Evolutionary conservation across 257 asterid species (phyloP).

Genomic region (Capsicum rhomboideum): DNA sequence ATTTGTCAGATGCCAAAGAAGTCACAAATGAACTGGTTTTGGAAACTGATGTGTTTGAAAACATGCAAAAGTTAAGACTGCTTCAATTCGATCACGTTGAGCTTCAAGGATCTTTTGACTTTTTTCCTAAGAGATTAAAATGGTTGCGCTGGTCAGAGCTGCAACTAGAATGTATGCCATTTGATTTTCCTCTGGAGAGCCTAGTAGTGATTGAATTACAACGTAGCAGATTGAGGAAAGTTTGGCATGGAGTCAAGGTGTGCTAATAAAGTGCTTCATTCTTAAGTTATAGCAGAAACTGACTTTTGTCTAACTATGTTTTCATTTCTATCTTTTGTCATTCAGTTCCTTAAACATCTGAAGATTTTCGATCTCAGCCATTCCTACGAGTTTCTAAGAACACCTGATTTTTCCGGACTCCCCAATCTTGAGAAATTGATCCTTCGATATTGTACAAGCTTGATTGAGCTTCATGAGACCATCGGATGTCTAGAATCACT

Average conservation of each 20-base stretch:
- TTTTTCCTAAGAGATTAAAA: constrained; percentile 12
- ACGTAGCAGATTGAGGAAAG: constrained; percentile 7
- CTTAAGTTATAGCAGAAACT: not conserved
- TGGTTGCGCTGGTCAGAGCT: constrained; percentile 9
- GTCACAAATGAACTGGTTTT: not conserved
- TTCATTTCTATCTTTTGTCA: not conserved
- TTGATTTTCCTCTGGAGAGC: constrained; percentile 11
- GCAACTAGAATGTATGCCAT: constrained; percentile 2
- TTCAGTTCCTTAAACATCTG: constrained; percentile 6
- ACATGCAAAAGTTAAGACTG: constrained; percentile 11
- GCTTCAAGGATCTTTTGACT: constrained; percentile 7
- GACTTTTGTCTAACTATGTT: not conserved
- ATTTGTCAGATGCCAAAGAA: constrained; percentile 1
- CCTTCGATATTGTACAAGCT: constrained; percentile 9
- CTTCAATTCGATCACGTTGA: constrained; percentile 6
- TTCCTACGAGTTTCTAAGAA: not conserved
- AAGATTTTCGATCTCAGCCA: constrained; percentile 15
- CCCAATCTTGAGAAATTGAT: constrained; percentile 9
- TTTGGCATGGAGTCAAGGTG: constrained; percentile 16
- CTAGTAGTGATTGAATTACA: constrained; percentile 12
- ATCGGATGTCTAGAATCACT: constrained; percentile 5
- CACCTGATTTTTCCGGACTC: constrained; percentile 9
- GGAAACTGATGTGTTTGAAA: constrained; percentile 5
- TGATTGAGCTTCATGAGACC: constrained; percentile 10
- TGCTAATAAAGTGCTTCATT: not conserved